These are phyloP conservation scores for Coemansia sp. DNA, from an alignment of 192 early-diverging fungal species.

Conservation along the genomic window DNA sequence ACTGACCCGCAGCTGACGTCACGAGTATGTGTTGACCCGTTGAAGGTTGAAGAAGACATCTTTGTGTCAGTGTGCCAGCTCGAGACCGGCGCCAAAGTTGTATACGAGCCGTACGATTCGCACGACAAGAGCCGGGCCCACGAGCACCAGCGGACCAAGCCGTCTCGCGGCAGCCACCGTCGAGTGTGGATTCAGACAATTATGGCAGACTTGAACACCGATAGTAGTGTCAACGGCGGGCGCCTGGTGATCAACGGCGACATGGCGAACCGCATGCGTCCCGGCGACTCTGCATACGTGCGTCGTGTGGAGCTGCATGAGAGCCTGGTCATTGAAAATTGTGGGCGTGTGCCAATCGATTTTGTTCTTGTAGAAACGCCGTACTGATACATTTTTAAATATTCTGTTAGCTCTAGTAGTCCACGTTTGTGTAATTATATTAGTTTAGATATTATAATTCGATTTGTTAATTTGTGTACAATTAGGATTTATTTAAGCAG, in stretches of 20 bases:
- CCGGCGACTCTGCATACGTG: constrained; percentile 47
- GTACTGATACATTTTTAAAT: constrained; percentile 18
- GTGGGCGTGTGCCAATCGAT: constrained; percentile 41
- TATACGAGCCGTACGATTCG: constrained; percentile 39
- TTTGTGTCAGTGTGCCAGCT: constrained; percentile 38
- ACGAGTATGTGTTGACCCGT: constrained; percentile 40
- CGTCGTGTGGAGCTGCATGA: constrained; percentile 29
- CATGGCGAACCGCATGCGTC: constrained; percentile 29
- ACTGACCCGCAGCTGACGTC: constrained; percentile 41
- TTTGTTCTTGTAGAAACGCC: constrained; percentile 47
- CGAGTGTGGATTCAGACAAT: constrained; percentile 49
- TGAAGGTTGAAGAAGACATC: constrained; percentile 37
- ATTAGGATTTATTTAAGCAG: no score
- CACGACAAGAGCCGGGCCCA: constrained; percentile 28
- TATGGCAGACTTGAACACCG: constrained; percentile 24
- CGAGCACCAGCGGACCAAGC: constrained; percentile 14
- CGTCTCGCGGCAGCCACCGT: constrained; percentile 17
- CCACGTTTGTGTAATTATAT: no score
- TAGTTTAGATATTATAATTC: no score
- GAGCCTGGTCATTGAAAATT: constrained; percentile 31
- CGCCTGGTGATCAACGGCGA: constrained; percentile 45
- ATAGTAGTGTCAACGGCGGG: constrained; percentile 26
- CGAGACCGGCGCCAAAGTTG: constrained; percentile 18
- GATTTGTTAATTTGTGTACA: no score
- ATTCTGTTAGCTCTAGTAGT: background rate